Evolutionary conservation across 73 alveolate species (phyloP), one percentile per base, ranked within the genome.

Genomic region (Halteria grandinella): DNA sequence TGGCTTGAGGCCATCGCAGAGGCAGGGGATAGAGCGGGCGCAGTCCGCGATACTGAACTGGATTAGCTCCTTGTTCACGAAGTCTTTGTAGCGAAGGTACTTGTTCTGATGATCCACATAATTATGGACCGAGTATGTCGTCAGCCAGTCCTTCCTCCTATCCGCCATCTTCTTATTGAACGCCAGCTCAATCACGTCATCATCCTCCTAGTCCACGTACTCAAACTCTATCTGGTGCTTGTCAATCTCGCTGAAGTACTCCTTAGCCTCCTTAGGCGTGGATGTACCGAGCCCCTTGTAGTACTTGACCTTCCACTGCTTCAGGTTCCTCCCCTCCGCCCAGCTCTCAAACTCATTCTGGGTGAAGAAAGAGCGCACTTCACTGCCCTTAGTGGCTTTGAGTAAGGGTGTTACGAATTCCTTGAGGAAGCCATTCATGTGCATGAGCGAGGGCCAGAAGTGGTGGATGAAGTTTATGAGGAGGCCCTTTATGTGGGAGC

Each of bases 221-320:
- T 77, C 77, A 58, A 93, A 93, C 18, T 49, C 75, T 12, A 89
- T 85, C 60, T 79, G 54, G 85, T 93, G 98, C 23, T 84, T 45
- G 39, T 83, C 85, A 15, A 93, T 89, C 44, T 18, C 48, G 28
- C 57, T 51, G 83, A 98, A 98, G 87, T 98, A 98, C 76, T 98
- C 97, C 69, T 97, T 92, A 27, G 99, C 99, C 79, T 98, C 99
- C 77, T 77, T 77, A 29, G 98, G 86, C 0, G 99, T 98, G 3
- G 99, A 97, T 23, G 99, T 98, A 1, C 99, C 99, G 21, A 98
- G 86, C 55, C 99, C 99, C 93, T 98, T 98, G 94, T 98, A 98
- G 94, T 98, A 98, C 91, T 98, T 98, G 18, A 96, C 91, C 60
- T 83, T 94, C 87, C 85, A 97, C 73, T 93, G 92, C 50, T 60